Conservation (phyloP, 2,329 filamentous ascomycete species). For the Xylaria sp. region DNA sequence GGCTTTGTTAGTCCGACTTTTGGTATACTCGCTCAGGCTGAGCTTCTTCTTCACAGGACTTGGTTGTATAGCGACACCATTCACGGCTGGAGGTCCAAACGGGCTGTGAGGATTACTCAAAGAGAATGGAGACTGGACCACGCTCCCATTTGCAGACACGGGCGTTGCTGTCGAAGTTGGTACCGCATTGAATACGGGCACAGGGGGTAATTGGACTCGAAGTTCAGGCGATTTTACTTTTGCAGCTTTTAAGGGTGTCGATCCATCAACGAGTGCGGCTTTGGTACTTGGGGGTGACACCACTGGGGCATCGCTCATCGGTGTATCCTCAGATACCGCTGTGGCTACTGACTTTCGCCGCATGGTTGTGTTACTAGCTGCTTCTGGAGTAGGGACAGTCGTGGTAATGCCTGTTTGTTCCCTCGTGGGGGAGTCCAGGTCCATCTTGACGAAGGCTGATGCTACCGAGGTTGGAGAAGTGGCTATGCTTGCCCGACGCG, state of each 20-base stretch:
- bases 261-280: neutral
- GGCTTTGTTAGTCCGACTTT: conserved; percentile 67
- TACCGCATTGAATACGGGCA: conserved; percentile 61
- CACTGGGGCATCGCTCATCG: conserved; percentile 52
- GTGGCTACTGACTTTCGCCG: conserved; percentile 4
- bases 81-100: conserved; percentile 56
- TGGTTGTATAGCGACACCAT: conserved; percentile 60
- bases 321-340: conserved; percentile 33
- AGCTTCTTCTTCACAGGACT: conserved; percentile 76
- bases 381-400: conserved; percentile 29
- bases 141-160: conserved; percentile 57
- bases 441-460: conserved; percentile 53
- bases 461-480: conserved; percentile 47
- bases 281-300: conserved; percentile 46
- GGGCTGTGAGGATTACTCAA: conserved; percentile 54
- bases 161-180: conserved; percentile 58
- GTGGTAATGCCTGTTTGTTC: conserved; percentile 44
- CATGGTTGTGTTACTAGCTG: conserved; percentile 18
- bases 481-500: conserved; percentile 47
- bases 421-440: conserved; percentile 53
- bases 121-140: conserved; percentile 63
- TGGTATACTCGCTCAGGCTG: conserved; percentile 73
- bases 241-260: conserved; percentile 15
- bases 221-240: conserved; percentile 47
- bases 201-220: conserved; percentile 67